Evolutionary conservation across 2,329 filamentous ascomycete species (phyloP), one percentile per base, ranked within the genome.

Genomic region (Gyromitra esculenta): DNA sequence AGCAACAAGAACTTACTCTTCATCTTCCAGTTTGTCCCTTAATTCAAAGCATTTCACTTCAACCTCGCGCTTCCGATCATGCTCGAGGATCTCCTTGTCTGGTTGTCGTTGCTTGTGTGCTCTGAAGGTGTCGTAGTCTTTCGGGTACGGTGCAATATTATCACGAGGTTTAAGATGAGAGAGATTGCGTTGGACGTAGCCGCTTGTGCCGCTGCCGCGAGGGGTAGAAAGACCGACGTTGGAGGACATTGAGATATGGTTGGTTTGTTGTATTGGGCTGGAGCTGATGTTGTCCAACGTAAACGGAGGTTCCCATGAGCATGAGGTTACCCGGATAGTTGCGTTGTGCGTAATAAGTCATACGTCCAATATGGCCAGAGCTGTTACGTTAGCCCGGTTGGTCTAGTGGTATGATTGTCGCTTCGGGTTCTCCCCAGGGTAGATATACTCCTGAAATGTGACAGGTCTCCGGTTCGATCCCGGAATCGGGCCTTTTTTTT

Each of bases 211-310:
- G 83, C 92, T 97, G 80, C 96, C 96, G 82, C 96, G 91, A 1
- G 96, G 96, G 3, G 96, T 99, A 73, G 91, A 90, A 81, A 99
- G 93, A 74, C 96, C 96, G 82, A 99, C 96, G 86, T 99, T 99
- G 80, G 96, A 94, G 77, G 94, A 96, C 96, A 98, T 98, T 81
- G 43, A 82, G 45, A 25, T 7, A 31, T 25, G 31, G 18, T 39
- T 68, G 43, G 41, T 8, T 50, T 43, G 41, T 31, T 45, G 18
- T 67, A 41, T 48, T 50, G 43, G 13, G 1, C 50, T 13, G 15
- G n/a, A 41, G 41, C 41, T 59, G 56, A 15, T 21, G 68, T 64
- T 37, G 54, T 18, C 31, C 1, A 57, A n/a, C 48, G 15, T 18
- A 8, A 52, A 21, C n/a, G 18, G 18, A 52, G n/a, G 48, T 52